These are phyloP conservation scores for Saposhnikovia divaricata DNA, from an alignment of 129 eudicot species.

Conservation along the genomic window DNA sequence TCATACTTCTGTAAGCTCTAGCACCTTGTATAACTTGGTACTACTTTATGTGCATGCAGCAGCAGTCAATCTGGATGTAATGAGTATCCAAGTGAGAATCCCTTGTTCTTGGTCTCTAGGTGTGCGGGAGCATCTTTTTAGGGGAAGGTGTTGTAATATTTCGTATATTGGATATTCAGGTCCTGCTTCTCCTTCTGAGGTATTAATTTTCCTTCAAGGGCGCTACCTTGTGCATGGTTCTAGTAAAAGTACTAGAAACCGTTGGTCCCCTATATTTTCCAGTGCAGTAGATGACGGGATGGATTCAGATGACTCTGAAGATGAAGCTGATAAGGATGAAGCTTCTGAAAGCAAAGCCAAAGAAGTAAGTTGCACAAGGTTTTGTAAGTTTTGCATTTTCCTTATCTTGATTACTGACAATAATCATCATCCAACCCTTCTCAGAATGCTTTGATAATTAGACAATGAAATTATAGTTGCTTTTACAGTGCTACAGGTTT, in stretches of 20 bases:
- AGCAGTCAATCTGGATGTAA: constrained; percentile 33
- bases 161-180: constrained; percentile 34
- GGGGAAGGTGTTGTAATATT: constrained; percentile 27
- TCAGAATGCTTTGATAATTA: background rate
- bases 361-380: constrained; percentile 34
- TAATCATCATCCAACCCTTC: background rate
- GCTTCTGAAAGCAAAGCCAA: constrained; percentile 32
- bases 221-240: constrained; percentile 25
- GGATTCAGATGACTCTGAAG: constrained; percentile 44
- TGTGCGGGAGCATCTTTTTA: constrained; percentile 29
- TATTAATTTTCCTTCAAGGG: constrained; percentile 23
- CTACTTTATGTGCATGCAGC: constrained; percentile 2
- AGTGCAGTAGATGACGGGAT: constrained; percentile 46
- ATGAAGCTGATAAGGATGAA: constrained; percentile 27
- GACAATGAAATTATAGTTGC: background rate
- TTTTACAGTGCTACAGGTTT: background rate
- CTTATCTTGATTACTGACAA: background rate
- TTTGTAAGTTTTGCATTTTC: background rate
- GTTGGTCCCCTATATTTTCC: constrained; percentile 35
- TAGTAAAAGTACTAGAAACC: constrained; percentile 24
- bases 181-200: constrained; percentile 33
- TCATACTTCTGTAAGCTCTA: background rate
- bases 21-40: constrained; percentile 2
- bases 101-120: constrained; percentile 50
- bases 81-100: constrained; percentile 47